These are phyloP conservation scores for Quercus lobata DNA, from an alignment of 331 rosid genomes.

Conservation along the genomic window DNA sequence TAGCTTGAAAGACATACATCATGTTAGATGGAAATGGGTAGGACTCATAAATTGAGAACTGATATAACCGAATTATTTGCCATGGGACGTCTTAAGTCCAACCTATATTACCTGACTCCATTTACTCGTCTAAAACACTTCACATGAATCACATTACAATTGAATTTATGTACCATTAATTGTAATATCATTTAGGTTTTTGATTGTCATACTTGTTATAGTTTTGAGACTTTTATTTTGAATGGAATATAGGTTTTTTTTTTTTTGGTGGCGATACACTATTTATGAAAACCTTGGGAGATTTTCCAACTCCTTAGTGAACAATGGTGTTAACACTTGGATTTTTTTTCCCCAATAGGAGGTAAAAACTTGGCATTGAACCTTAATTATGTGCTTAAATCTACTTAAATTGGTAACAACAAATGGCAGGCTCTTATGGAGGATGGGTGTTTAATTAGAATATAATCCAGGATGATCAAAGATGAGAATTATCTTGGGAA, in stretches of 20 bases:
- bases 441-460: not conserved
- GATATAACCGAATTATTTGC: too few species aligned
- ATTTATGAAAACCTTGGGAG: not conserved
- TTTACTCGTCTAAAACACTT: too few species aligned
- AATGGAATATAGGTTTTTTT: too few species aligned
- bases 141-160: not conserved
- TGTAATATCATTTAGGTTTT: not conserved
- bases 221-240: too few species aligned
- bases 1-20: not conserved
- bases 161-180: not conserved
- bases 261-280: not conserved
- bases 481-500: not conserved
- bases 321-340: not conserved
- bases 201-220: not conserved
- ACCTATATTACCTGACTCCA: too few species aligned
- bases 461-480: not conserved
- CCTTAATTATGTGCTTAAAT: not conserved
- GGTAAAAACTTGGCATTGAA: not conserved
- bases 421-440: not conserved
- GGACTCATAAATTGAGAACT: too few species aligned
- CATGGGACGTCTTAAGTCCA: too few species aligned
- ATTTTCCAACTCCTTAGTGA: not conserved
- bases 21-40: not conserved
- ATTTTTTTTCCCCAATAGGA: too few species aligned
- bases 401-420: not conserved